A percentile compares a stretch with the other conserved stretches of the same genome.
These are phyloP conservation scores for Albifimbria verrucaria DNA, from an alignment of 2,329 filamentous ascomycete genomes.

Conservation along the genomic window DNA sequence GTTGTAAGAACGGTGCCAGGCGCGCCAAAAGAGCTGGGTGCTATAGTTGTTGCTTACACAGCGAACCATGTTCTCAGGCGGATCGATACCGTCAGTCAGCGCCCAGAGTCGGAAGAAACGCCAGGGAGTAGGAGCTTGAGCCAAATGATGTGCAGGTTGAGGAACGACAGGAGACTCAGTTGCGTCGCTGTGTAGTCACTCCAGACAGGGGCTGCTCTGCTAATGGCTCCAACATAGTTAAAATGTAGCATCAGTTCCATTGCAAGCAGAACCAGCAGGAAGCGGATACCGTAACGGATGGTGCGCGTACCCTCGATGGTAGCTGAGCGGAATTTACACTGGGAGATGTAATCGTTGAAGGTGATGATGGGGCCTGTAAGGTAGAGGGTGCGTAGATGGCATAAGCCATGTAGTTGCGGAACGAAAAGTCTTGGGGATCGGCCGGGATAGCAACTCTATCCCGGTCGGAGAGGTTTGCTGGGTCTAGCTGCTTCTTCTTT, in stretches of 20 bases:
- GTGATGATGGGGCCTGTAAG: slow-evolving; percentile 90
- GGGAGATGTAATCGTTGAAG: slow-evolving; percentile 96
- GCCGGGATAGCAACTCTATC: slow-evolving; percentile 81
- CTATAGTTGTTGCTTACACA: slow-evolving; percentile 96
- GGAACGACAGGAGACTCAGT: slow-evolving; percentile 85
- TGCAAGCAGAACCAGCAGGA: slow-evolving; percentile 72
- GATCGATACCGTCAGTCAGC: slow-evolving; percentile 84
- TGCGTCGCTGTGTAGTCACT: slow-evolving; percentile 79
- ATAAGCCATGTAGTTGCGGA: slow-evolving; percentile 88
- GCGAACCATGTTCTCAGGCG: slow-evolving; percentile 96
- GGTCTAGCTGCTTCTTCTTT: slow-evolving; percentile 98
- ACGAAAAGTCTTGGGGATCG: slow-evolving; percentile 65
- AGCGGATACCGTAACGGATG: slow-evolving; percentile 77
- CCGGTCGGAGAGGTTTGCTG: slow-evolving; percentile 78
- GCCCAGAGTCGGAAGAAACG: slow-evolving; percentile 98
- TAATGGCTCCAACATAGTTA: slow-evolving; percentile 91
- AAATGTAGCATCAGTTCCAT: slow-evolving; percentile 94
- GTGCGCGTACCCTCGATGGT: slow-evolving; percentile 71
- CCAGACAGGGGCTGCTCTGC: slow-evolving; percentile 78
- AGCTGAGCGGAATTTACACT: slow-evolving; percentile 69
- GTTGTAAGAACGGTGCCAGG: slow-evolving; percentile 94
- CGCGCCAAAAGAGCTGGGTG: slow-evolving; percentile 87
- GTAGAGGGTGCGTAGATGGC: slow-evolving; percentile 91
- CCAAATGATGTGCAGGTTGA: slow-evolving; percentile 98
- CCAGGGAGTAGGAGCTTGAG: slow-evolving; percentile 96